Percentiles rank a stretch among this genome's conserved stretches.
These are phyloP conservation scores for Ustilago tritici DNA, from an alignment of 1,284 basidiomycete species.

Conservation along the genomic window DNA sequence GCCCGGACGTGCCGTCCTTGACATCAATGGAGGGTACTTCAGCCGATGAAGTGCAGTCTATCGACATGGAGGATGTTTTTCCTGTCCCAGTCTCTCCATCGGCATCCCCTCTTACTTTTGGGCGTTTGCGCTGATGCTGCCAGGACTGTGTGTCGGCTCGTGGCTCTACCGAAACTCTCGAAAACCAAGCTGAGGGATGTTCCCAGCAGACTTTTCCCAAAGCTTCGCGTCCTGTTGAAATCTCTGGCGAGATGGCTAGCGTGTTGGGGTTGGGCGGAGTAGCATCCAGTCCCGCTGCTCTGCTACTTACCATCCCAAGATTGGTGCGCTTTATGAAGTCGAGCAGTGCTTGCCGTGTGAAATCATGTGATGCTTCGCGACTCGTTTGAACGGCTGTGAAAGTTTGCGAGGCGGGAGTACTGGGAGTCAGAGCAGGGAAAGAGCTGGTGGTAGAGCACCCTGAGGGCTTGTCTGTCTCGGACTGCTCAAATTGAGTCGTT, in stretches of 20 bases:
- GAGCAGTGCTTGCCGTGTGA: constrained; percentile 35
- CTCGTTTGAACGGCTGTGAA: background rate
- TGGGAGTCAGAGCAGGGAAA: background rate
- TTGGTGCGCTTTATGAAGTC: constrained; percentile 37
- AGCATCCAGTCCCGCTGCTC: background rate
- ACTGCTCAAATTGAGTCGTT: background rate
- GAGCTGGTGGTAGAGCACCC: background rate
- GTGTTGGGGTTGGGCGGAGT: background rate
- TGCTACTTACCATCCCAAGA: constrained; percentile 11
- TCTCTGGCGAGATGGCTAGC: background rate
- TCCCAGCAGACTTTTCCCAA: background rate
- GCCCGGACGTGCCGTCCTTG: background rate
- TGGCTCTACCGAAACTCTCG: constrained; percentile 15
- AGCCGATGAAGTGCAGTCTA: background rate
- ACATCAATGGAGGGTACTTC: background rate
- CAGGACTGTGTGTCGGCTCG: constrained; percentile 21
- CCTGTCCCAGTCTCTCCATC: background rate
- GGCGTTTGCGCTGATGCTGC: constrained; percentile 29
- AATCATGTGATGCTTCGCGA: constrained; percentile 14
- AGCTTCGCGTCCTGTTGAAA: background rate
- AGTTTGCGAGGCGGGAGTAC: background rate
- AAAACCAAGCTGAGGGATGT: background rate
- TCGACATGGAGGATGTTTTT: background rate
- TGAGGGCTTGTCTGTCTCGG: background rate
- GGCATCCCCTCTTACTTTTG: background rate